Conservation (phyloP, 306 rosid genomes). For the Betula pendula region DNA sequence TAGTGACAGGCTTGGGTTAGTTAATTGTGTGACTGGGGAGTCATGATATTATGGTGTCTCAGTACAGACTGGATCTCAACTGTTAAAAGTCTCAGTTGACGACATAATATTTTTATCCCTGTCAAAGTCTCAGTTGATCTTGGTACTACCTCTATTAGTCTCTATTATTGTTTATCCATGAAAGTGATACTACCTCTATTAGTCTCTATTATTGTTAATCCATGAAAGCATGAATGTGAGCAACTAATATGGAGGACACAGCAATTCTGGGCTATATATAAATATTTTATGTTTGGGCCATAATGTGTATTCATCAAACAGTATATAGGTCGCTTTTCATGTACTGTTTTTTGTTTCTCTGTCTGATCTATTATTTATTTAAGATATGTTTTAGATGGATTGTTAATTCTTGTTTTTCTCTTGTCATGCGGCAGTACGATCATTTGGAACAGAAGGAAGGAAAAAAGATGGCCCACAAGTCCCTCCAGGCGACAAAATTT, state of each 20-base stretch:
- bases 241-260: background rate
- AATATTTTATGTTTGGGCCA: background rate
- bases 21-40: background rate
- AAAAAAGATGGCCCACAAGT: slow-evolving; percentile 90
- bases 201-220: background rate
- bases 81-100: background rate
- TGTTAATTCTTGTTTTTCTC: slow-evolving; percentile 18
- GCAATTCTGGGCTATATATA: background rate
- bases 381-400: background rate
- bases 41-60: background rate
- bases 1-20: background rate
- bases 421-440: slow-evolving; percentile 67
- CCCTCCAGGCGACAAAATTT: slow-evolving; percentile 81
- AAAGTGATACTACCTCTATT: background rate
- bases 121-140: background rate
- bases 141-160: background rate
- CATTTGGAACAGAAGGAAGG: slow-evolving; percentile 97
- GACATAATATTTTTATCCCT: background rate
- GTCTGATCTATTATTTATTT: background rate
- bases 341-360: background rate
- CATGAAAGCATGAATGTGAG: background rate
- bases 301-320: background rate
- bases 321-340: background rate
- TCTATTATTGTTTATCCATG: background rate
- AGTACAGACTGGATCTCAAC: background rate